Evolutionary conservation across 257 asterid genomes (phyloP).

Genomic region (Solanum tarijense): DNA sequence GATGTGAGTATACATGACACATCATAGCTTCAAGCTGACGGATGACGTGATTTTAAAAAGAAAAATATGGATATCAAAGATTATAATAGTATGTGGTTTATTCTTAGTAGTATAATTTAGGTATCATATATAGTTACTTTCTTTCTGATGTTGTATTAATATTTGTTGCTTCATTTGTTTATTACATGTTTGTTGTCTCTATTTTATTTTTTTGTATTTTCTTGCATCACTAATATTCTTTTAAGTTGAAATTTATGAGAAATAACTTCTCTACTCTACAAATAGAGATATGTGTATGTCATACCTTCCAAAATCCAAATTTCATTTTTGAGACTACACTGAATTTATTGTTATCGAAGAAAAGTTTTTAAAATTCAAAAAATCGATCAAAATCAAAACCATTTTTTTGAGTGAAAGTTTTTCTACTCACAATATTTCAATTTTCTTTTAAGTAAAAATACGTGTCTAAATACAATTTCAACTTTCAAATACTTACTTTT

Average conservation of each 20-base stretch:
- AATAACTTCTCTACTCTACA: not conserved
- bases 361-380: too few species aligned
- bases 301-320: rapidly evolving
- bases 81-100: not conserved
- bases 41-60: too few species aligned
- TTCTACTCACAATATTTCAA: not conserved
- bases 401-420: not conserved
- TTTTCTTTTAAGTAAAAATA: not conserved
- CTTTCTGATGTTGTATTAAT: not conserved
- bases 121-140: not conserved
- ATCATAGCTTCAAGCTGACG: not conserved
- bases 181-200: too few species aligned
- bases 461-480: not conserved
- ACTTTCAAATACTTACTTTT: too few species aligned
- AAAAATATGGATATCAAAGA: too few species aligned
- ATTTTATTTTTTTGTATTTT: too few species aligned
- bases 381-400: too few species aligned
- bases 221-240: not conserved
- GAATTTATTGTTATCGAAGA: rapidly evolving
- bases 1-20: too few species aligned
- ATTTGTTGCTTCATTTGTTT: not conserved
- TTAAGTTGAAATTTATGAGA: not conserved
- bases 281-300: rapidly evolving
- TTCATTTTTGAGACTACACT: too few species aligned
- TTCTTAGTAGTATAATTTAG: not conserved